Percentiles rank a stretch among this genome's conserved stretches.
Conservation (phyloP, 306 rosid species). For the Dalbergia oliveri region DNA sequence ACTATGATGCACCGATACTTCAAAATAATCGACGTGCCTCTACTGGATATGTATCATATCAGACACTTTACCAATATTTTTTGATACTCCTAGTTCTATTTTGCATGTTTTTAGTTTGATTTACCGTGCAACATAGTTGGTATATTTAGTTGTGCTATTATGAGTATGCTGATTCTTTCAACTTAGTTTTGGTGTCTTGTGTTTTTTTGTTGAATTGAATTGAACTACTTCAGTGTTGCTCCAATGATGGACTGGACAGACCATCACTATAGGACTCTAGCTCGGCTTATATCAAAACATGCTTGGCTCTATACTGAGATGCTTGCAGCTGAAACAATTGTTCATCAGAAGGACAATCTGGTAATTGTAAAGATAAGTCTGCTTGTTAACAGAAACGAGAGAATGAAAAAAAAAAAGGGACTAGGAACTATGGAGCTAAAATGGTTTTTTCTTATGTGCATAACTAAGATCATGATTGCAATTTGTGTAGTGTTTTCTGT, state of each 20-base stretch:
- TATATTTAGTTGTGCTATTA: not conserved
- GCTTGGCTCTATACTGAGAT: conserved; percentile 97
- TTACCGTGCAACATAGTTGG: no score
- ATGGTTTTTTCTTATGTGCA: conserved; percentile 10
- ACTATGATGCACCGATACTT: no score
- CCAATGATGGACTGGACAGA: conserved; percentile 99
- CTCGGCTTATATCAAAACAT: conserved; percentile 82
- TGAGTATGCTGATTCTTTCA: conserved; percentile 13
- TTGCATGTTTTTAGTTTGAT: no score
- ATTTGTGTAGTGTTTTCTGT: conserved; percentile 18
- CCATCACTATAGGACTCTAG: conserved; percentile 88
- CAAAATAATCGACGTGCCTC: no score
- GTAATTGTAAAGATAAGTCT: conserved; percentile 55
- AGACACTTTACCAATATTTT: no score
- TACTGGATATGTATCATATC: no score
- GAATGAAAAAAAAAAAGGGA: not conserved
- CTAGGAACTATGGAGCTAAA: not conserved
- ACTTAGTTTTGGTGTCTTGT: conserved; percentile 19
- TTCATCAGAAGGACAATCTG: conserved; percentile 82
- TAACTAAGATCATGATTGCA: conserved; percentile 21
- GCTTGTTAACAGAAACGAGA: conserved; percentile 22
- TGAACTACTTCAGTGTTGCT: conserved; percentile 69
- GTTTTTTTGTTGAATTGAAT: conserved; percentile 34
- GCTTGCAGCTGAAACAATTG: conserved; percentile 94
- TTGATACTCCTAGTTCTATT: no score